phyloP scores from a whole-genome alignment of 495 filamentous ascomycete genomes.

The Penicillium coprophilum region DNA sequence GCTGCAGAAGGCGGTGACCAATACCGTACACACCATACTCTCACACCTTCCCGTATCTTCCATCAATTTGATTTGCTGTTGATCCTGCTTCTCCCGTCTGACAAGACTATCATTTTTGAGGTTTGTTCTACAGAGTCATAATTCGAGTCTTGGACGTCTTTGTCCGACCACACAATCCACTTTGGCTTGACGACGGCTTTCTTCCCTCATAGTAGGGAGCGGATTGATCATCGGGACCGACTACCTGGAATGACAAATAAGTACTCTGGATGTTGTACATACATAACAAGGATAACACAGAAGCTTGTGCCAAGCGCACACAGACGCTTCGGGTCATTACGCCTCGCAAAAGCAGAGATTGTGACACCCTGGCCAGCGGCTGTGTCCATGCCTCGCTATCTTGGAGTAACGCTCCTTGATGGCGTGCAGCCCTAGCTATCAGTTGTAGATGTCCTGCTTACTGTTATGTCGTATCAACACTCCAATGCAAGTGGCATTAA shows the following conservation, averaged over 20 bases:
- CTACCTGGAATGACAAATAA: background rate
- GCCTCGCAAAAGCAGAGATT: background rate
- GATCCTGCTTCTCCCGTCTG: slow-evolving; percentile 1
- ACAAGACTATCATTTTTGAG: background rate
- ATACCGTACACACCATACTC: slow-evolving; percentile 2
- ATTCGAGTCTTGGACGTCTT: background rate
- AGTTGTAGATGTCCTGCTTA: background rate
- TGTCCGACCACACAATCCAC: no score
- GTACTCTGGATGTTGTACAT: background rate
- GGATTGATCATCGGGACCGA: background rate
- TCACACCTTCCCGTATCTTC: background rate
- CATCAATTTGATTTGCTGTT: background rate
- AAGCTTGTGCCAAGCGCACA: slow-evolving; percentile 8
- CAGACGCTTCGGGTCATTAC: background rate
- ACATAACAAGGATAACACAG: background rate
- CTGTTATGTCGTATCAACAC: background rate
- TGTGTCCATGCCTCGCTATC: background rate
- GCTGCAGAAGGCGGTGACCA: slow-evolving; percentile 13
- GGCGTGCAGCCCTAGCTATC: background rate
- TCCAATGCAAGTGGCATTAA: background rate
- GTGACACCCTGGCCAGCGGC: slow-evolving; percentile 1
- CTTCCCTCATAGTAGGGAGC: no score
- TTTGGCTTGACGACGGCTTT: no score
- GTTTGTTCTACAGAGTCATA: background rate
- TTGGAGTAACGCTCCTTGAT: background rate